Evolutionary conservation across 495 filamentous ascomycete genomes (phyloP).

Genomic region (Penicillium arizonense): DNA sequence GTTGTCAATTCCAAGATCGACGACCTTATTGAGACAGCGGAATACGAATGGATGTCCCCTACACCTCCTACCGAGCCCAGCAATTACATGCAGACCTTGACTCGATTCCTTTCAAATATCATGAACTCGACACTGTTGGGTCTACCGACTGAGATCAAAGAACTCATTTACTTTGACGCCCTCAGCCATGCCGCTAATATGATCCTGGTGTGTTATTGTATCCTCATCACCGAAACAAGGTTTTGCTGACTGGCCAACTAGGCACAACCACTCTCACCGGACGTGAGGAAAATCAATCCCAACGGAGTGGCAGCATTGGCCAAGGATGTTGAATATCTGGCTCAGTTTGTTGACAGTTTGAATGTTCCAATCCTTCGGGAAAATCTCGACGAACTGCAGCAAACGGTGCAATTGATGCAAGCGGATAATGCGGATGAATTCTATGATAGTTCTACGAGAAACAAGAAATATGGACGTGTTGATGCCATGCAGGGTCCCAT

Average conservation of each 20-base stretch:
- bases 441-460: slow-evolving; percentile 81
- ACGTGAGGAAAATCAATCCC: slow-evolving; percentile 81
- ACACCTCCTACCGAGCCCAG: slow-evolving; percentile 66
- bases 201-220: slow-evolving; percentile 62
- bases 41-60: slow-evolving; percentile 89
- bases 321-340: slow-evolving; percentile 78
- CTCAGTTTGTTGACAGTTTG: slow-evolving; percentile 80
- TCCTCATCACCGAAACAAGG: background rate
- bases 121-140: slow-evolving; percentile 93
- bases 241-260: slow-evolving; percentile 29
- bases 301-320: slow-evolving; percentile 78
- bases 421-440: slow-evolving; percentile 90
- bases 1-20: slow-evolving; percentile 98
- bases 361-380: slow-evolving; percentile 76
- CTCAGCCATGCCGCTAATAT: slow-evolving; percentile 84
- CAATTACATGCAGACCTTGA: slow-evolving; percentile 92
- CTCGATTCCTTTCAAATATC: slow-evolving; percentile 89
- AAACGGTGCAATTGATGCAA: slow-evolving; percentile 85
- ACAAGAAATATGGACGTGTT: slow-evolving; percentile 92
- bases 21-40: slow-evolving; percentile 92
- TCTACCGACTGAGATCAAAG: slow-evolving; percentile 90
- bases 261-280: slow-evolving; percentile 77
- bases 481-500: slow-evolving; percentile 82
- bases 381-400: slow-evolving; percentile 87
- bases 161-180: slow-evolving; percentile 96